Percentiles rank a stretch among this genome's conserved stretches.
Conservation (phyloP, 805 yeast species). For the Starmera dryadoides region DNA sequence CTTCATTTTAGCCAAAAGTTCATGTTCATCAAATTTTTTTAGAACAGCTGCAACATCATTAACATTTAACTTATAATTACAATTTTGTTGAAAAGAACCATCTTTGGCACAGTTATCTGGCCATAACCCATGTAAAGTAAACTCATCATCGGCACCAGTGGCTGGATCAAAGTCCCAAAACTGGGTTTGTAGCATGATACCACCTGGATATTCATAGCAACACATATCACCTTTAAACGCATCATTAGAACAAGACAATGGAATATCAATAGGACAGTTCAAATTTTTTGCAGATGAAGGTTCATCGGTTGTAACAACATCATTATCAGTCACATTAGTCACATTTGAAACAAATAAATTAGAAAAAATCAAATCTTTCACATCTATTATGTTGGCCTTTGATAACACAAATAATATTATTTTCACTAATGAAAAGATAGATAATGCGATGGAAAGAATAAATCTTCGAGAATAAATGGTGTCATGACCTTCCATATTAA, state of each 20-base stretch:
- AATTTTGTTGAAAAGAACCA: constrained; percentile 75
- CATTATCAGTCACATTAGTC: no score
- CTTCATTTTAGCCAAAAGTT: constrained; percentile 50
- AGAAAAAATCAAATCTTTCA: no score
- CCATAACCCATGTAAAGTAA: constrained; percentile 86
- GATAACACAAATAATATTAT: no score
- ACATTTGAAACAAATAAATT: no score
- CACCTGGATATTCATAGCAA: constrained; percentile 85
- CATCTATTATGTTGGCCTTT: no score
- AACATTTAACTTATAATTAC: constrained; percentile 56
- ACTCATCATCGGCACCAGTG: constrained; percentile 60
- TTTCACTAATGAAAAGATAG: no score
- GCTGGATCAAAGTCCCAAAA: constrained; percentile 88
- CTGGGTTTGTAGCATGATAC: constrained; percentile 79
- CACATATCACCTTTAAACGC: constrained; percentile 34
- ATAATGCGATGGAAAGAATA: no score
- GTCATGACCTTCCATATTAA: no score
- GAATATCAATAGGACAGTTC: constrained; percentile 49
- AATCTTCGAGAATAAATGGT: no score
- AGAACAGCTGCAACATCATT: constrained; percentile 40
- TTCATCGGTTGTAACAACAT: no score
- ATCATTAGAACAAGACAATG: constrained; percentile 57
- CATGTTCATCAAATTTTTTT: constrained; percentile 36
- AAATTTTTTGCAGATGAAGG: no score
- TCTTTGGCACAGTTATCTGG: constrained; percentile 67